Percentiles rank a stretch among this genome's conserved stretches.
phyloP scores from a whole-genome alignment of 805 yeast species.

The Saturnispora quitensis region DNA sequence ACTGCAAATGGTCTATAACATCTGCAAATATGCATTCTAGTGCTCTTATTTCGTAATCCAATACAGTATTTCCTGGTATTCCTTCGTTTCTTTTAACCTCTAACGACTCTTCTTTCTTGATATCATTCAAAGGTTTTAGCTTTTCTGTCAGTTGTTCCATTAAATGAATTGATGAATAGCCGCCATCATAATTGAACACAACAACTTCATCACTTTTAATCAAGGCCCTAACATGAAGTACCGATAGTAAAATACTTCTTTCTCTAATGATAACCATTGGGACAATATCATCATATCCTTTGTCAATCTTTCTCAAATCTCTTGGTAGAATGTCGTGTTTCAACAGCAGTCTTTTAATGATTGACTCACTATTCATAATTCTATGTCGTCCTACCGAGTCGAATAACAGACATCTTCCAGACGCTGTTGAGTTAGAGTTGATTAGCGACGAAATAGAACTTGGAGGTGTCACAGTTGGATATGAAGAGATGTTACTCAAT shows the following conservation, averaged over 20 bases:
- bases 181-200: slow-evolving; percentile 38
- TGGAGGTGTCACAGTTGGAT: slow-evolving; percentile 10
- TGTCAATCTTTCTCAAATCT: slow-evolving; percentile 45
- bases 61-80: slow-evolving; percentile 9
- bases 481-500: slow-evolving; percentile 2
- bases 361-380: slow-evolving; percentile 37
- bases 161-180: slow-evolving; percentile 37
- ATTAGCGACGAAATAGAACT: slow-evolving; percentile 7
- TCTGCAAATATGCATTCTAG: slow-evolving; percentile 78
- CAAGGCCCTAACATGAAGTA: slow-evolving; percentile 43
- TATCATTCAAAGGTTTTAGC: slow-evolving; percentile 28
- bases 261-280: slow-evolving; percentile 44
- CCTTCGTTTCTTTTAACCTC: neutral
- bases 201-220: slow-evolving; percentile 45
- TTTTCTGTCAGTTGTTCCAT: slow-evolving; percentile 34
- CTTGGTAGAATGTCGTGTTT: slow-evolving; percentile 41
- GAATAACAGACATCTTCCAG: slow-evolving; percentile 38
- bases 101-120: slow-evolving; percentile 12
- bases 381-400: slow-evolving; percentile 36
- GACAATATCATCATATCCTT: slow-evolving; percentile 41
- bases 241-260: slow-evolving; percentile 37
- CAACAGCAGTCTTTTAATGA: slow-evolving; percentile 34
- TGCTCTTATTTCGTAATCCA: slow-evolving; percentile 88
- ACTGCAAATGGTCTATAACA: slow-evolving; percentile 66
- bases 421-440: neutral